Evolutionary conservation across 768 basidiomycete genomes (phyloP), one percentile per base, ranked within the genome.

Genomic region (Tricholoma terreum): DNA sequence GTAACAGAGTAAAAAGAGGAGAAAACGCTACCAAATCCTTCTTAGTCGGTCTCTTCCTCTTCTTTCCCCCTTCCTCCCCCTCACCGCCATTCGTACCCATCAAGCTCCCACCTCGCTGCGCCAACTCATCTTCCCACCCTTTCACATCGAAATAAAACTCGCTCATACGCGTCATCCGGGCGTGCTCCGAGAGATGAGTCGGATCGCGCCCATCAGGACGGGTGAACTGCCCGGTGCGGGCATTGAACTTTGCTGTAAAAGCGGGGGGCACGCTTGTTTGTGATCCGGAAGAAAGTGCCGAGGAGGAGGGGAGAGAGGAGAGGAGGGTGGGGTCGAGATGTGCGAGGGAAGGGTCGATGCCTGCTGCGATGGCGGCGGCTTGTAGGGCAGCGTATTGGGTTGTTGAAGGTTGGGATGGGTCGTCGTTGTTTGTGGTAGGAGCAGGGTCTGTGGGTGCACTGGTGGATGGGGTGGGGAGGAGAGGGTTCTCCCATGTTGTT

Each of bases 401-500:
- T 17, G 68, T 55, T 4, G 69, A 65, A n/a, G n/a, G n/a, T n/a
- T n/a, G 17, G 73, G 58, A 64, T 71, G 57, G 65, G 67, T 68
- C 67, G 33, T 58, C 34, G 59, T 59, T 31, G 67, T 62, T 62
- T 50, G 63, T 61, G 30, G 59, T 30, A 55, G 69, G 56, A 42
- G 72, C 59, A 34, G 73, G 54, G 17, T 69, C 57, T 8, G 67
- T 60, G 2, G 67, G 53, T 10, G 64, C 38, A 22, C 67, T 61
- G 11, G 70, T 59, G 1, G 70, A 53, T n/a, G 63, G 62, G 43
- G 65, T 50, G 15, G 72, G 72, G 43, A 82, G 75, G 38, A 94
- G 76, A 9, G 91, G 91, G 65, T 93, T 93, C 27, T 75, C 74
- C 92, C 92, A 93, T 2, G 91, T 93, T 15, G 91, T 93, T 73